A percentile compares a stretch with the other conserved stretches of the same genome.
Conservation (phyloP, 2,329 filamentous ascomycete species). For the Alternaria sp. region DNA sequence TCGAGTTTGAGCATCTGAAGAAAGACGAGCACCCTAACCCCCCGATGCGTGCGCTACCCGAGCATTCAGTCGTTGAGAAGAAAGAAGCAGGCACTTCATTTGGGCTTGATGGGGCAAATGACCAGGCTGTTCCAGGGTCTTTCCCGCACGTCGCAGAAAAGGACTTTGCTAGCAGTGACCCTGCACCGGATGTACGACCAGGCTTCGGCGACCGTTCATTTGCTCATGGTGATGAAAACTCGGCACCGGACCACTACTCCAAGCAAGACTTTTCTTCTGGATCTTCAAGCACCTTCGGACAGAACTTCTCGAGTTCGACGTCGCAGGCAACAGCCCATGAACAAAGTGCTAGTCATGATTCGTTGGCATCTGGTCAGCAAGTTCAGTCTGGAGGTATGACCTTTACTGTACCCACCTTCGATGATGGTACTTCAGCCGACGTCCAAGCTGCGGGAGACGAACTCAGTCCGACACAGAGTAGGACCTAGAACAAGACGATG, state of each 20-base stretch:
- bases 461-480: slow-evolving; percentile 22
- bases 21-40: slow-evolving; percentile 41
- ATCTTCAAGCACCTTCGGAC: slow-evolving; percentile 9
- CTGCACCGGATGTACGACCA: slow-evolving; percentile 5
- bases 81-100: slow-evolving; percentile 1
- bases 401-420: slow-evolving; percentile 32
- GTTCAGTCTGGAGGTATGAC: slow-evolving; percentile 25
- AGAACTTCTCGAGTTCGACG: slow-evolving; percentile 9
- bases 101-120: neutral
- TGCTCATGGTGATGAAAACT: slow-evolving; percentile 1
- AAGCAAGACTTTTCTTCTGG: slow-evolving; percentile 10
- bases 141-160: slow-evolving; percentile 6
- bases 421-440: slow-evolving; percentile 5
- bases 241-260: slow-evolving; percentile 9
- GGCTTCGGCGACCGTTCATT: slow-evolving; percentile 5
- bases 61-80: slow-evolving; percentile 40
- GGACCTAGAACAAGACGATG: slow-evolving; percentile 4
- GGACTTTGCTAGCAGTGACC: slow-evolving; percentile 13
- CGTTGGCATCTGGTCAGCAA: slow-evolving; percentile 10
- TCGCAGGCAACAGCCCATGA: neutral
- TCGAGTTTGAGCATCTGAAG: slow-evolving; percentile 53
- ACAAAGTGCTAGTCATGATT: neutral
- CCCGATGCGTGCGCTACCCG: slow-evolving; percentile 47
- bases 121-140: slow-evolving; percentile 2
- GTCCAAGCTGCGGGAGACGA: slow-evolving; percentile 5